Base-by-base conservation (phyloP, 257 asterid species). In the Pogostemon cablin region DNA sequence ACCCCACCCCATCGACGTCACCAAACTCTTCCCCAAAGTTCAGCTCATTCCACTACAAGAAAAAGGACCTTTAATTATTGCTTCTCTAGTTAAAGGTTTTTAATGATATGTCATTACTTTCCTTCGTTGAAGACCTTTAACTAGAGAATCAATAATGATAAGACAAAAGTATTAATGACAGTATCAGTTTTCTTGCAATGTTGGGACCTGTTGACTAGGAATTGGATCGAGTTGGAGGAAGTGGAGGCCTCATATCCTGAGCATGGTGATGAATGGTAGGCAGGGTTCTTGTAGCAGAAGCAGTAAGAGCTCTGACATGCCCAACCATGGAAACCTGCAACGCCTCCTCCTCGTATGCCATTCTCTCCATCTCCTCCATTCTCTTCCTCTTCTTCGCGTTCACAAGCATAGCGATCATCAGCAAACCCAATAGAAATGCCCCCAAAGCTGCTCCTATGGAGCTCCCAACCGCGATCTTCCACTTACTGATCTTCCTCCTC, bases 361-460 rank as follows among this genome's bases (percentile, higher is more conserved):
- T 25, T 25, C 32, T 25, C 32, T 25, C 32, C 32, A 25, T 25
- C 32, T 25, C 32, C 32, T 25, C 32, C 32, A 25, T 25, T 25
- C 32, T 25, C 32, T 25, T 25, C 32, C 1, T 25, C 32, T 25
- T 20, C 1, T 20, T 25, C 2, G 32, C 32, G 1, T 25, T 25
- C 0, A 76, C 92, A 6, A 85, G 74, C 83, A 93, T 25, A 0
- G 98, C 98, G 1, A 88, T 69, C 46, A 79, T 15, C 60, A 93
- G 73, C 79, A 93, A 17, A 7, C 90, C 75, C 74, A 93, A 72
- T 3, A 93, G 82, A 5, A 87, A 86, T 0, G 84, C 91, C 39
- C 96, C 98, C 67, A 93, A 39, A 12, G 80, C 88, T 8, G 89
- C 96, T 42, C 97, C 98, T 2, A 90, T 78, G 25, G 93, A 69